Percentiles rank a stretch among this genome's conserved stretches.
Evolutionary conservation across 2,329 filamentous ascomycete genomes (phyloP).

Genomic region (Myriangium duriaei): DNA sequence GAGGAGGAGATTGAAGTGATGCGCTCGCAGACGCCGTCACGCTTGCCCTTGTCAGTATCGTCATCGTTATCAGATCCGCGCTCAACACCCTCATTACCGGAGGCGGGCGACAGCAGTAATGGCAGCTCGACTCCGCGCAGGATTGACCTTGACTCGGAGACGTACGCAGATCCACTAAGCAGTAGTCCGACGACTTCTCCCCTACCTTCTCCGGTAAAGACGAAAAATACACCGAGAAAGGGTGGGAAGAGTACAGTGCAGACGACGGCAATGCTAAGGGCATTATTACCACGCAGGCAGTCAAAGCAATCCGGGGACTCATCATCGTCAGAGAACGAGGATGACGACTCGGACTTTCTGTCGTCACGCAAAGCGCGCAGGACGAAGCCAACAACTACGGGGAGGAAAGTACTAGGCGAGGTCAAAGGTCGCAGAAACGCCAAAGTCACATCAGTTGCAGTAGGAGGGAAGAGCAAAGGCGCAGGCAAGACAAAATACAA

Average conservation of each 20-base stretch:
- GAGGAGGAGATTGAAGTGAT: neutral
- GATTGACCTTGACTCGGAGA: conserved; percentile 4
- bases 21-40: neutral
- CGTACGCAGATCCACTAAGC: conserved; percentile 12
- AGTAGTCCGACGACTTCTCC: conserved; percentile 9
- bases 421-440: conserved; percentile 6
- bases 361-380: neutral
- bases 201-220: conserved; percentile 9
- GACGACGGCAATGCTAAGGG: conserved; percentile 5
- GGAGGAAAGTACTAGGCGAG: conserved; percentile 4
- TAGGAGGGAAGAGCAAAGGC: neutral
- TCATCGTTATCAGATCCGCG: neutral
- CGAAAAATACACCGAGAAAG: conserved; percentile 3
- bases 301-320: conserved; percentile 1
- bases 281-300: conserved; percentile 1
- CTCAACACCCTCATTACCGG: neutral
- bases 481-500: neutral
- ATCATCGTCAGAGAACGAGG: neutral
- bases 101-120: neutral
- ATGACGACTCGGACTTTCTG: neutral
- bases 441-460: conserved; percentile 1
- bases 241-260: conserved; percentile 7
- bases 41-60: neutral
- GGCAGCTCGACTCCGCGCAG: conserved; percentile 2
- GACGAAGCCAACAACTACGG: neutral